Base-by-base conservation (phyloP, 1,284 basidiomycete species). In the Ustilago loliicola region DNA sequence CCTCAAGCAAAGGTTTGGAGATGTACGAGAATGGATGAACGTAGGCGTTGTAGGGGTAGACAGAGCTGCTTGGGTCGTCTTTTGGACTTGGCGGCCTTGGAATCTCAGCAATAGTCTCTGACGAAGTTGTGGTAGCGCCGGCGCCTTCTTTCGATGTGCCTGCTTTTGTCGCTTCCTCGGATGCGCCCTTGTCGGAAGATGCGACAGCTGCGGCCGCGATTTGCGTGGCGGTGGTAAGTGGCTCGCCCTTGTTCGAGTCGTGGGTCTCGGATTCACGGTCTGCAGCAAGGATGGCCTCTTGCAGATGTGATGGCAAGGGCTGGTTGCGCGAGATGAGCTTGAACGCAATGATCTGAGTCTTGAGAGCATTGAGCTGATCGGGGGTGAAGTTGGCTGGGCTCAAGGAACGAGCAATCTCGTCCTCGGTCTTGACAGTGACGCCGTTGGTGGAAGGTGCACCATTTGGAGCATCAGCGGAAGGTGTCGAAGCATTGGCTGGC, bases 11-110 rank as follows among this genome's bases (percentile, higher is more conserved):
- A 11, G 84, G 82, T 62, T 83, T 83, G 56, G 80, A 82, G 23
- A 89, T 87, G 58, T 88, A 88, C 3, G 92, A 90, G 82, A 94
- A 92, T 0, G 96, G 96, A 83, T 96, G 91, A 29, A 90, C 89
- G 86, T 92, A 97, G n/a, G 96, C 92, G 86, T 98, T 98, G 89
- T 96, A 98, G 0, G 96, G 96, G 84, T 97, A 96, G 67, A 98
- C 92, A 58, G 91, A 90, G 3, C 94, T 95, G 71, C 90, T 89
- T 53, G 90, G 88, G 84, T 96, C 91, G 85, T 94, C 92, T 42
- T 75, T 65, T 34, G 84, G 84, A 47, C 73, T 71, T 30, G 80
- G 61, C n/a, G 74, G 74, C 34, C 70, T 66, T 30, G 61, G 62
- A 11, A 52, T 83, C 72, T 61, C 86, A 82, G 13, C 72, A 68